Conservation (phyloP, 768 basidiomycete genomes). For the Xerocomellus dryophilus region DNA sequence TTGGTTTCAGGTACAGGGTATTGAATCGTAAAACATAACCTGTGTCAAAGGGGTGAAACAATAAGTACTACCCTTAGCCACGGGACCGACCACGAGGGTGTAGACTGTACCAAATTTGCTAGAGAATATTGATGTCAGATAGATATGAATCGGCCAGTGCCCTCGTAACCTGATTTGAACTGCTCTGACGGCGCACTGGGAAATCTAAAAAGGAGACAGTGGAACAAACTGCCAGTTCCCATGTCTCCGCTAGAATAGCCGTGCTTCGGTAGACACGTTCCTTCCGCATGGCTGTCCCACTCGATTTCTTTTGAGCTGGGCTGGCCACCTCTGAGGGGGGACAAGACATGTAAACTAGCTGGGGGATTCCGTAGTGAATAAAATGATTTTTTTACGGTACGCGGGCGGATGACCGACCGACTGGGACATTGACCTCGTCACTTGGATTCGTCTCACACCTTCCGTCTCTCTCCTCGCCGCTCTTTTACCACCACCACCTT, state of each 20-base stretch:
- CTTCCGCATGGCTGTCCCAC: conserved; percentile 8
- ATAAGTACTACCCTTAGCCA: not conserved
- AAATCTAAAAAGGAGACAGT: not conserved
- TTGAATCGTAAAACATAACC: not conserved
- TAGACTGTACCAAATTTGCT: not conserved
- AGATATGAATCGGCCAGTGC: not conserved
- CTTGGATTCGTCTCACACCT: conserved; percentile 13
- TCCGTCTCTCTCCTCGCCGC: conserved; percentile 12
- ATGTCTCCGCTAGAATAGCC: not conserved
- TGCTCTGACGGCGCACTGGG: not conserved
- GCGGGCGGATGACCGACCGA: conserved; percentile 17
- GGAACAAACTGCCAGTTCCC: conserved; percentile 1
- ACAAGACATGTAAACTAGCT: not conserved
- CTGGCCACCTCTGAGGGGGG: not conserved
- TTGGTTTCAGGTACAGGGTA: not conserved
- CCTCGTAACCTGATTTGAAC: not conserved
- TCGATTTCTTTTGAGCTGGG: not conserved
- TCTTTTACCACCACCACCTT: conserved; percentile 13
- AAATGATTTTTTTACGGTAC: not conserved
- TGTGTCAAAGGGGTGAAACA: not conserved
- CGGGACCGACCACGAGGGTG: not conserved
- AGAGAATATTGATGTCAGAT: not conserved
- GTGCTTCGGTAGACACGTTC: conserved; percentile 2
- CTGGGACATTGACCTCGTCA: not conserved
- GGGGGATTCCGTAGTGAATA: not conserved